A percentile compares a stretch with the other conserved stretches of the same genome.
Evolutionary conservation across 2,329 filamentous ascomycete species (phyloP).

Genomic region (Teratosphaeriaceae sp.): DNA sequence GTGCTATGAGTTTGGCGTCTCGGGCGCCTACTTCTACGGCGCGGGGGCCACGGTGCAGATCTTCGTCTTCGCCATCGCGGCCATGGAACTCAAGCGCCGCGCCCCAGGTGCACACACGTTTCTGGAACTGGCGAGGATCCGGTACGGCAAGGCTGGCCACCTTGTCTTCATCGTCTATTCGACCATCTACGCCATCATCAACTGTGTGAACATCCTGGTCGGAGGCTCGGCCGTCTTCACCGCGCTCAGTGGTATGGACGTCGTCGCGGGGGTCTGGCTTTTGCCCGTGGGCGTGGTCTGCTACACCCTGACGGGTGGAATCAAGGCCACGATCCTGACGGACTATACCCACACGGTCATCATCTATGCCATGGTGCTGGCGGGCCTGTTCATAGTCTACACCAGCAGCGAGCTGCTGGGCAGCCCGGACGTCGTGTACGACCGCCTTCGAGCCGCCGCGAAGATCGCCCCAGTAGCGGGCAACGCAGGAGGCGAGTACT

Average conservation of each 20-base stretch:
- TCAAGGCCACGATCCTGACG: constrained; percentile 21
- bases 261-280: constrained; percentile 19
- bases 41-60: constrained; percentile 14
- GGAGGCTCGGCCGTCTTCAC: constrained; percentile 16
- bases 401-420: constrained; percentile 15
- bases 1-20: constrained; percentile 29
- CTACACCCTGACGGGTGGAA: constrained; percentile 23
- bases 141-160: constrained; percentile 12
- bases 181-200: constrained; percentile 5
- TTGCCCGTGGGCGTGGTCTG: constrained; percentile 22
- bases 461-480: constrained; percentile 16
- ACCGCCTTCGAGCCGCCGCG: constrained; percentile 19
- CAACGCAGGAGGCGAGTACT: constrained; percentile 23
- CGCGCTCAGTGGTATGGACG: constrained; percentile 21
- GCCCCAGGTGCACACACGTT: constrained; percentile 16
- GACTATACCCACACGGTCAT: constrained; percentile 23
- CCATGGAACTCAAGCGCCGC: constrained; percentile 15
- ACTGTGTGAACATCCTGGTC: constrained; percentile 13
- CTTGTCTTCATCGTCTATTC: constrained; percentile 10
- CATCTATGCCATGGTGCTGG: constrained; percentile 19
- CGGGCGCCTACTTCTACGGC: constrained; percentile 16
- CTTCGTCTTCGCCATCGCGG: constrained; percentile 16
- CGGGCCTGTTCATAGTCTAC: constrained; percentile 17
- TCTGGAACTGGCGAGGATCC: constrained; percentile 16
- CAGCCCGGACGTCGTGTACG: constrained; percentile 19